A percentile compares a stretch with the other conserved stretches of the same genome.
phyloP scores from a whole-genome alignment of 2,329 filamentous ascomycete species.

The Colletotrichum chrysophilum region DNA sequence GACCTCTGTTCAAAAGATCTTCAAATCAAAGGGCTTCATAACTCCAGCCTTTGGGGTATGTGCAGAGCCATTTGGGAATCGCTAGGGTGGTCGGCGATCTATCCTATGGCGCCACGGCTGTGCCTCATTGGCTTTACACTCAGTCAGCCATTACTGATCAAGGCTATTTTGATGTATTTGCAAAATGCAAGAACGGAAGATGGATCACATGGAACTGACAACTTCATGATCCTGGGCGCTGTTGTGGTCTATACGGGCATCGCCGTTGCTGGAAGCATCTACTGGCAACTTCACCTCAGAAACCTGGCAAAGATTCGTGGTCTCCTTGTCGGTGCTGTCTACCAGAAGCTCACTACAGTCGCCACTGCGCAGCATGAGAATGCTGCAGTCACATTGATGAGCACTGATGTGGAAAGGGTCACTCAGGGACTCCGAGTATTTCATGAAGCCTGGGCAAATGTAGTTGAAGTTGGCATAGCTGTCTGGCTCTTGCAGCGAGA shows the following conservation, averaged over 20 bases:
- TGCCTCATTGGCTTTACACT: background rate
- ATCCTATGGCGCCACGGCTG: background rate
- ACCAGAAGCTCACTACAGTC: background rate
- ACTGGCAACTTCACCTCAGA: background rate
- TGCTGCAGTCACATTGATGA: background rate
- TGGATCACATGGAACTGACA: background rate
- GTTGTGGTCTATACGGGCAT: background rate
- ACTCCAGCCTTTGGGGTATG: too few species aligned
- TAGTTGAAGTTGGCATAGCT: background rate
- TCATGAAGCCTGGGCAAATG: background rate
- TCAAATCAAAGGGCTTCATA: too few species aligned
- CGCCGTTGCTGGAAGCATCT: background rate
- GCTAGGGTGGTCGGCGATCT: background rate
- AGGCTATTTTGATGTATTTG: background rate
- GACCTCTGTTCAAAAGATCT: background rate
- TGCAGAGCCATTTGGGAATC: too few species aligned
- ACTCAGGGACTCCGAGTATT: background rate
- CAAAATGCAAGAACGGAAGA: background rate
- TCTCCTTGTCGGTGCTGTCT: background rate
- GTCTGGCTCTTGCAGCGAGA: background rate
- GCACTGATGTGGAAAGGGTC: background rate
- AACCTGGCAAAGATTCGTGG: background rate
- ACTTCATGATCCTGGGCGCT: background rate
- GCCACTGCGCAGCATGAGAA: background rate
- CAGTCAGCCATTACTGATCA: background rate